Evolutionary conservation across 2,329 filamentous ascomycete genomes (phyloP), one percentile per base, ranked within the genome.

Genomic region (Penicillium sp.): DNA sequence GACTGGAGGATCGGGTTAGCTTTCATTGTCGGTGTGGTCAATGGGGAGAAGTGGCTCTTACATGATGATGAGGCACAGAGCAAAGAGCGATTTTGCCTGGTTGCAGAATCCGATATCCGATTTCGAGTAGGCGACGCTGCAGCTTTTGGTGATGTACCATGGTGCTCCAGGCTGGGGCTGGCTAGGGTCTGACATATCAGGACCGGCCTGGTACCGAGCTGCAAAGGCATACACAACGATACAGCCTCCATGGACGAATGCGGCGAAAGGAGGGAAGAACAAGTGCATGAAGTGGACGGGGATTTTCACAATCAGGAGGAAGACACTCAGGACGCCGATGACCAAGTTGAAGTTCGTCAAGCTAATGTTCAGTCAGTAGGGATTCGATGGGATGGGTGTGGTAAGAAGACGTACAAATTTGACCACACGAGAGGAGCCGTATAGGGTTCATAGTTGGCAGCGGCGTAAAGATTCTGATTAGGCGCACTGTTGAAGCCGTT

Each of bases 141-240:
- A 88, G 62, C 75, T 82, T 71, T 87, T 86, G 52, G 83, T 83
- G 62, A 88, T 82, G 67, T 87, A 87, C 85, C 85, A 88, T 8
- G 85, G 84, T 19, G 83, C 72, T 31, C 85, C 84, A 8, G 77
- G 75, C 60, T 85, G 82, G 3, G 75, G 77, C 59, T 83, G 81
- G 1, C 74, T 64, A 1, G 81, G 80, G 65, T 88, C 85, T 58
- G 80, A 83, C 64, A 78, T 84, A 68, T 88, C 85, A 51, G 81
- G 78, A 44, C 80, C 79, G 11, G 81, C 82, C 69, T 88, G 85
- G 54, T 79, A 81, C 58, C 80, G 75, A 33, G 84, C 77, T 51
- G 81, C 81, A 57, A 81, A 77, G n/a, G 82, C 76, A 69, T 83
- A 88, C 16, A 88, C 71, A 4, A 75, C 75, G 42, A 83, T 66